Base-by-base conservation (phyloP, 352 stramenopile species). In the Phytophthora quininea region DNA sequence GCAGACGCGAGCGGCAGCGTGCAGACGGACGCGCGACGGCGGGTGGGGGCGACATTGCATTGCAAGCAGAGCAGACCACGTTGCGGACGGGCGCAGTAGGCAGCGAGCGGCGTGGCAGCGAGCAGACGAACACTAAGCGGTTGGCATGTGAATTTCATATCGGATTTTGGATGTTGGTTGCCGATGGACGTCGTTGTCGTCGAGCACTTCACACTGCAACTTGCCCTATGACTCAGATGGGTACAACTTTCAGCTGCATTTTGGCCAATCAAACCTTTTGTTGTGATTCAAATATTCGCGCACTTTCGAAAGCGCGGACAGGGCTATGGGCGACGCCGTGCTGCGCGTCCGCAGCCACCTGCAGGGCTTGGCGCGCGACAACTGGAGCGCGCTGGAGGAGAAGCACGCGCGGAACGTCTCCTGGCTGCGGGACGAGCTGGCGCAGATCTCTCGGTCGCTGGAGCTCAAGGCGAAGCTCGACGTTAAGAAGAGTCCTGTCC, bases 301-400 rank as follows among this genome's bases (percentile, higher is more conserved):
- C 19, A 24, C 19, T 24, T 70, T 75, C 54, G 64, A 75, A 71
- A 35, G 14, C 35, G 50, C 60, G 56, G 50, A 47, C 51, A 15
- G 30, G 33, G 46, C 46, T 40, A 91, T 93, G 82, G 73, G 82
- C 37, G 85, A 93, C 62, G 82, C 80, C 57, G 82, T 91, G 64
- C 70, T 83, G 61, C 81, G 77, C 68, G 77, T 90, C 58, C 81
- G 80, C 57, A 63, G 74, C 52, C 79, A 83, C 37, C 66, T 93
- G 47, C 80, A 84, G 57, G 66, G 72, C 32, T 58, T 89, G 24
- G 80, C 79, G 54, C 80, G 74, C 37, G 82, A 87, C 12, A 73
- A 90, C 56, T 88, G 84, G 65, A 55, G 58, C 31, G 66, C 48
- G 40, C 47, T 91, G 52, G 82, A 93, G 57, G 60, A 79, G 40